phyloP scores from a whole-genome alignment of 208 protist species.

The Tetramitus jugosus region DNA sequence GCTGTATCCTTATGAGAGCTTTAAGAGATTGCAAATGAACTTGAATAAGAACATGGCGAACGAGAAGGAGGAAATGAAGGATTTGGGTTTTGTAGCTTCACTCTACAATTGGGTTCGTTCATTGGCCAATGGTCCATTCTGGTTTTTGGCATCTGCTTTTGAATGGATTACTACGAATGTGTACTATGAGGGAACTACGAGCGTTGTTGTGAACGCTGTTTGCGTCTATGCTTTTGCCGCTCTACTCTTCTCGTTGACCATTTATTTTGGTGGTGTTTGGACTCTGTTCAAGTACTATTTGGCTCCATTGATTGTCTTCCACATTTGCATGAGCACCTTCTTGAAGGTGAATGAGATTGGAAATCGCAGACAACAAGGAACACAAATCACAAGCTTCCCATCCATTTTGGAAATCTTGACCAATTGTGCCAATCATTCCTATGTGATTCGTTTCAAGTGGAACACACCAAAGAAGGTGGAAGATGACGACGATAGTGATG shows the following conservation, averaged over 20 bases:
- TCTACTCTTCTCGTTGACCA: neutral
- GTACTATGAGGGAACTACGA: neutral
- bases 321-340: neutral
- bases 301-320: neutral
- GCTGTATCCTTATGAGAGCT: constrained; percentile 4
- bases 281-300: neutral
- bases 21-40: neutral
- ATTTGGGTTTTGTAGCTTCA: neutral
- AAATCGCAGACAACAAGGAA: neutral
- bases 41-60: neutral
- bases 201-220: neutral
- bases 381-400: neutral
- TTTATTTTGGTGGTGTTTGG: constrained; percentile 6
- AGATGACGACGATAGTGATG: neutral
- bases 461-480: neutral
- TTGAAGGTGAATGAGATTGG: neutral
- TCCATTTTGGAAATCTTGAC: constrained; percentile 5
- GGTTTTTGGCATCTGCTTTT: neutral
- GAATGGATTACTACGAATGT: constrained; percentile 1
- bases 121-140: neutral
- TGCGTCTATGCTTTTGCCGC: neutral
- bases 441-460: constrained; percentile 2
- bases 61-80: neutral
- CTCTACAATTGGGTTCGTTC: neutral
- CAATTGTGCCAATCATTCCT: constrained; percentile 6